phyloP scores from a whole-genome alignment of 805 yeast species.

The Ogataea sp. region DNA sequence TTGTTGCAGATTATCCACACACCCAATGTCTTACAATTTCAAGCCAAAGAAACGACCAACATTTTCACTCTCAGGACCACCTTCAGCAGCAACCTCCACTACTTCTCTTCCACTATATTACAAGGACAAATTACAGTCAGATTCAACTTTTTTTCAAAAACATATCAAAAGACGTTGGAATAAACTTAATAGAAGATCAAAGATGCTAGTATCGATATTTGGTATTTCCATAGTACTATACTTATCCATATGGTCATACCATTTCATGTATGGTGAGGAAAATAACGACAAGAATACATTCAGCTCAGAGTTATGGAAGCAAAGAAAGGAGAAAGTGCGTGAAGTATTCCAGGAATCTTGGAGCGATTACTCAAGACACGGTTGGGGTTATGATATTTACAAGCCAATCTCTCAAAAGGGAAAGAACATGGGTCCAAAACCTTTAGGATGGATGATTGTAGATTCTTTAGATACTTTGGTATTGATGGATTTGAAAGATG shows the following conservation, averaged over 20 bases:
- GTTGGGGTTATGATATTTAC: slow-evolving; percentile 81
- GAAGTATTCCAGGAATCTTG: slow-evolving; percentile 69
- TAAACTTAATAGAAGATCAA: slow-evolving; percentile 12
- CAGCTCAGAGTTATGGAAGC: slow-evolving; percentile 30
- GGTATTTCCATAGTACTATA: slow-evolving; percentile 34
- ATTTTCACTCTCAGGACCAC: neutral
- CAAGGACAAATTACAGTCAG: slow-evolving; percentile 36
- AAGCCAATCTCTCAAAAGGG: slow-evolving; percentile 57
- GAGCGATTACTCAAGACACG: slow-evolving; percentile 65
- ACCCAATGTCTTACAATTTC: slow-evolving; percentile 2
- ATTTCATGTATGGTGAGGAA: slow-evolving; percentile 7
- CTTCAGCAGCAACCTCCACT: neutral
- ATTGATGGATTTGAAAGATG: slow-evolving; percentile 64
- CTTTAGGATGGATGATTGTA: slow-evolving; percentile 90
- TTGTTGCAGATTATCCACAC: too few relatives aligned
- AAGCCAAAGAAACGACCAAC: slow-evolving; percentile 3
- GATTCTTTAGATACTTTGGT: slow-evolving; percentile 79
- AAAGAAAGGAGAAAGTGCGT: slow-evolving; percentile 49
- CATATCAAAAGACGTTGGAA: slow-evolving; percentile 8
- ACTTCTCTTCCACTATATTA: slow-evolving; percentile 43
- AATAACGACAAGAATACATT: slow-evolving; percentile 3
- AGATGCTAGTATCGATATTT: slow-evolving; percentile 36
- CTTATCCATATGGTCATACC: slow-evolving; percentile 25
- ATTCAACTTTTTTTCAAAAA: slow-evolving; percentile 8
- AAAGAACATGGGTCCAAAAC: slow-evolving; percentile 68